Conservation (phyloP, 75 land plant species). For the Pinus tabuliformis region DNA sequence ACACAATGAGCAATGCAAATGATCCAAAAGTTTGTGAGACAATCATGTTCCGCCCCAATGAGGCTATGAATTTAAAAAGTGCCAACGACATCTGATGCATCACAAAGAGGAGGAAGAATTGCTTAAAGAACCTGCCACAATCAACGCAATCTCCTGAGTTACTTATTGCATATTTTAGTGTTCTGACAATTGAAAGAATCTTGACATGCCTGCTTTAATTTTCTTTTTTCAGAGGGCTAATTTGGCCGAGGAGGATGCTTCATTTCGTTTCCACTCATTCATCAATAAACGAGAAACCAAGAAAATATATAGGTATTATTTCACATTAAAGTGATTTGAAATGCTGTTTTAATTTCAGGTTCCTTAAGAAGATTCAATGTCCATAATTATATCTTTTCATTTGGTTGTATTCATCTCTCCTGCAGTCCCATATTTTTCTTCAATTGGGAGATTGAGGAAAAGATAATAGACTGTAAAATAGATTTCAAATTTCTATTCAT, state of each 20-base stretch:
- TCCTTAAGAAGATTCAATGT: neutral
- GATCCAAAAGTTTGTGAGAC: slow-evolving; percentile 36
- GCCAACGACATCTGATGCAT: slow-evolving; percentile 37
- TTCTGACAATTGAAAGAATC: neutral
- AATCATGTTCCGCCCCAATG: slow-evolving; percentile 33
- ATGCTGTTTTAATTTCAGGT: neutral
- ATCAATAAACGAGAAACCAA: neutral
- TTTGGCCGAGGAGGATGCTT: neutral
- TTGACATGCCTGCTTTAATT: neutral
- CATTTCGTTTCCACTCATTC: neutral
- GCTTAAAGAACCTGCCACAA: slow-evolving; percentile 36
- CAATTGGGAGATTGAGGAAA: neutral
- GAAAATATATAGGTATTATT: neutral
- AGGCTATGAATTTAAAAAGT: slow-evolving; percentile 29
- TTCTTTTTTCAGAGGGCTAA: neutral
- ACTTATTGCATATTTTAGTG: neutral
- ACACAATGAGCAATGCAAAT: slow-evolving; percentile 24
- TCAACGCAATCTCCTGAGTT: neutral
- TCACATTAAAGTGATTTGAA: neutral
- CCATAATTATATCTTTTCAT: neutral
- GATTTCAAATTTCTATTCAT: neutral
- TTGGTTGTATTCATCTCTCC: neutral
- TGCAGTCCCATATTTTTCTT: neutral
- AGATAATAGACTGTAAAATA: neutral
- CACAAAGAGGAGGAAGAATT: slow-evolving; percentile 24